Evolutionary conservation across 176 grass and related monocot genomes (phyloP).

Genomic region (Pontederia paniculata): DNA sequence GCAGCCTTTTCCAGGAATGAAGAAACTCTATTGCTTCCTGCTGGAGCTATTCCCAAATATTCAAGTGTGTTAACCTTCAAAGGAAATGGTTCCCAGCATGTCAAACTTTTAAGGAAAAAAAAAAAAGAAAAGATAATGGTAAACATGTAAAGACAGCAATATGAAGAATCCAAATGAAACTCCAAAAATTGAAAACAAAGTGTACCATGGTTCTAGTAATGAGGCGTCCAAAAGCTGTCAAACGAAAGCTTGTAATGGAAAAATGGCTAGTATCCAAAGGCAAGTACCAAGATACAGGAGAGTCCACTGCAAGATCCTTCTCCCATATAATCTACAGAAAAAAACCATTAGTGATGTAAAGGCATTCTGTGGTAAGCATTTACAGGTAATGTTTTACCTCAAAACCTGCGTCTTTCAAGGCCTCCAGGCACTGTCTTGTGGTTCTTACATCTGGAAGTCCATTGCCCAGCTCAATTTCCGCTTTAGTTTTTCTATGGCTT

Average conservation of each 20-base stretch:
- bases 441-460: slow-evolving; percentile 85
- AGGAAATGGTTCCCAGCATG: slow-evolving; percentile 6
- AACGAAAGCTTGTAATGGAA: slow-evolving; percentile 82
- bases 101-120: slow-evolving; percentile 7
- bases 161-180: background rate
- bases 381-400: slow-evolving; percentile 35
- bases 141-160: slow-evolving; percentile 1
- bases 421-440: slow-evolving; percentile 76
- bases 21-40: slow-evolving; percentile 71
- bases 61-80: slow-evolving; percentile 83
- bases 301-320: slow-evolving; percentile 79
- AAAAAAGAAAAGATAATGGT: slow-evolving; percentile 3
- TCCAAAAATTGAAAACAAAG: slow-evolving; percentile 1
- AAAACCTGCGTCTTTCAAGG: slow-evolving; percentile 82
- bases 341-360: too few relatives aligned
- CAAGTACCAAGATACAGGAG: slow-evolving; percentile 82
- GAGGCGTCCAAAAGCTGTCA: slow-evolving; percentile 68
- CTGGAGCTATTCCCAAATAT: slow-evolving; percentile 55
- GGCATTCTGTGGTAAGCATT: too few relatives aligned
- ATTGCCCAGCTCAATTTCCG: slow-evolving; percentile 84
- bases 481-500: slow-evolving; percentile 71
- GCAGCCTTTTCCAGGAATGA: slow-evolving; percentile 84
- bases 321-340: slow-evolving; percentile 67
- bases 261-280: slow-evolving; percentile 72
- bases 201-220: slow-evolving; percentile 69